These are phyloP conservation scores for Luzula sylvatica DNA, from an alignment of 176 grass and related monocot genomes.

Conservation along the genomic window DNA sequence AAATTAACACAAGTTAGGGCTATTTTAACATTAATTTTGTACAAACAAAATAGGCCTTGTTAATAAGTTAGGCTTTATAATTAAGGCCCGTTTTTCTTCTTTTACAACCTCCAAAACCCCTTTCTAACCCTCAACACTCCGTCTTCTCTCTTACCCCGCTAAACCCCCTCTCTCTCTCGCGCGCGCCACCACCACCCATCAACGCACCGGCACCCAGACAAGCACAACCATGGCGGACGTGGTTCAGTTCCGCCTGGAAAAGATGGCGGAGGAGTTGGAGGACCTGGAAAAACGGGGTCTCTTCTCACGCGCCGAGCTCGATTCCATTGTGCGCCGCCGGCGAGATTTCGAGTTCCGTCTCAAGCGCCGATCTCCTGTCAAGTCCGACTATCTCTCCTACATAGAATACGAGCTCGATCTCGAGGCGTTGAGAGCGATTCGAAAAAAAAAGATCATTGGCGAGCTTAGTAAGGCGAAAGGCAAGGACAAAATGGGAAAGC, in stretches of 20 bases:
- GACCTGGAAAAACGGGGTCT: constrained; percentile 66
- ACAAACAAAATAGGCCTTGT: too few species aligned
- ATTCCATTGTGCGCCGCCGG: constrained; percentile 53
- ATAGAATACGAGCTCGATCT: constrained; percentile 60
- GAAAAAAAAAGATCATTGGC: constrained; percentile 42
- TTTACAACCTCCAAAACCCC: too few species aligned
- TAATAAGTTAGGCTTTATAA: too few species aligned
- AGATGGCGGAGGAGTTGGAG: constrained; percentile 76
- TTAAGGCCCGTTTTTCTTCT: too few species aligned
- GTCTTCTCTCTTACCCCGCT: too few species aligned
- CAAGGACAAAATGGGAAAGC: constrained; percentile 13
- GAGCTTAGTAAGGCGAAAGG: background rate
- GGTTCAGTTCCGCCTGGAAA: constrained; percentile 80
- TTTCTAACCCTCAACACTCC: too few species aligned
- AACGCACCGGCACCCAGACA: too few species aligned
- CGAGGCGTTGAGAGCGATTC: constrained; percentile 50
- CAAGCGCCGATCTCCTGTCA: constrained; percentile 62
- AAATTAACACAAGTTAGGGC: too few species aligned
- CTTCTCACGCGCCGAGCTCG: constrained; percentile 65
- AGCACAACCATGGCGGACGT: constrained; percentile 50
- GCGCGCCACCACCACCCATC: background rate
- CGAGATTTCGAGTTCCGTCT: constrained; percentile 89
- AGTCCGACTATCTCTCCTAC: constrained; percentile 59
- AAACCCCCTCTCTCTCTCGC: background rate
- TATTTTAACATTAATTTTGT: too few species aligned